phyloP scores from a whole-genome alignment of 495 filamentous ascomycete species.

The Emericellopsis terricola region DNA sequence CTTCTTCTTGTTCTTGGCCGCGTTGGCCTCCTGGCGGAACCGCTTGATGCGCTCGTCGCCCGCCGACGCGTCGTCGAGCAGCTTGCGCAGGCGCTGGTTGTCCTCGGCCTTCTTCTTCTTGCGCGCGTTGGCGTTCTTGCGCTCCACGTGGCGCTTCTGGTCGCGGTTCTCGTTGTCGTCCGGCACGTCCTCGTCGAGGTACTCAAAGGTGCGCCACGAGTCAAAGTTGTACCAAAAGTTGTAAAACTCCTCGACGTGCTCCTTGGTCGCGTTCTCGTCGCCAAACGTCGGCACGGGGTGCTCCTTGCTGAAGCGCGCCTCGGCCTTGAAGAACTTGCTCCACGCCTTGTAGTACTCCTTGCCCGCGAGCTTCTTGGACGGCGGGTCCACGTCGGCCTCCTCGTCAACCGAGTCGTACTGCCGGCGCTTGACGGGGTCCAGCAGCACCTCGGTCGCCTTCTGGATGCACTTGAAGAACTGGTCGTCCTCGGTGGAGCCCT shows the following conservation, averaged over 20 bases:
- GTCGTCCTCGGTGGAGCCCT: conserved; percentile 77
- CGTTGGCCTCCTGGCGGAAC: conserved; percentile 80
- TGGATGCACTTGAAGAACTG: conserved; percentile 99
- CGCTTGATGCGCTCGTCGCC: conserved; percentile 90
- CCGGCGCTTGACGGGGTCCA: conserved; percentile 79
- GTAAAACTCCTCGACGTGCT: conserved; percentile 88
- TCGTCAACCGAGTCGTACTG: conserved; percentile 97
- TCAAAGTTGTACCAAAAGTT: conserved; percentile 99
- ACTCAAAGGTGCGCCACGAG: conserved; percentile 94
- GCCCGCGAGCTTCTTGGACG: conserved; percentile 71
- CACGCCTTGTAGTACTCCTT: conserved; percentile 92
- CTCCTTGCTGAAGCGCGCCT: conserved; percentile 78
- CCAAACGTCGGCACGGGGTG: conserved; percentile 77
- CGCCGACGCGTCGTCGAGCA: conserved; percentile 70
- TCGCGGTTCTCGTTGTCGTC: conserved; percentile 98
- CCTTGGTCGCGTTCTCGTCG: conserved; percentile 67
- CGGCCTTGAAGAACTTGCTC: conserved; percentile 68
- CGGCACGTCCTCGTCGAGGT: conserved; percentile 94
- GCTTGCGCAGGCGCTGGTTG: conserved; percentile 66
- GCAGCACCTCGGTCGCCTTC: conserved; percentile 85
- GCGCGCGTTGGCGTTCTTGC: conserved; percentile 92
- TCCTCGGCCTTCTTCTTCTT: conserved; percentile 99
- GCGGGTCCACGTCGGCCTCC: conserved; percentile 75
- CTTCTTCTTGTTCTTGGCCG: conserved; percentile 84
- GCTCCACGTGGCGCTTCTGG: conserved; percentile 93